phyloP scores from a whole-genome alignment of 169 alveolate species.

The Cryptosporidium parvum region DNA sequence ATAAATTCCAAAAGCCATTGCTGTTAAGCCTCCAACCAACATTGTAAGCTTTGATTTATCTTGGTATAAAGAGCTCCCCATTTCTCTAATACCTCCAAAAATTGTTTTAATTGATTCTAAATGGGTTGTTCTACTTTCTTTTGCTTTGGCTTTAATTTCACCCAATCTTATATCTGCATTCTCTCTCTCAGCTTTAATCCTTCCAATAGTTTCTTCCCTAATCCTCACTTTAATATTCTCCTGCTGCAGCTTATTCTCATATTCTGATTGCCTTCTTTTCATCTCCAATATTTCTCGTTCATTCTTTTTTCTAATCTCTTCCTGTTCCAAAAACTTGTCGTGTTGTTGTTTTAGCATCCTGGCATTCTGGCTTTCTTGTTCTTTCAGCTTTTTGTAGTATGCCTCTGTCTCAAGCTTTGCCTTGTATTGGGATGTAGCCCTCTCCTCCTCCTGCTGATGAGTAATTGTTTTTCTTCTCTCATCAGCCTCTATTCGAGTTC shows the following conservation, averaged over 20 bases:
- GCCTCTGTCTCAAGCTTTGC: slow-evolving; percentile 93
- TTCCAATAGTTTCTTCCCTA: slow-evolving; percentile 86
- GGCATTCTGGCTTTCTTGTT: slow-evolving; percentile 93
- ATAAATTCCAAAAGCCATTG: slow-evolving; percentile 85
- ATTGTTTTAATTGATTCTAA: slow-evolving; percentile 87
- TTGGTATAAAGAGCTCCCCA: slow-evolving; percentile 13
- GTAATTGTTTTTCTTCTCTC: slow-evolving; percentile 91
- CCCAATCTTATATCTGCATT: slow-evolving; percentile 83
- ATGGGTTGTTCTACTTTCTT: slow-evolving; percentile 91
- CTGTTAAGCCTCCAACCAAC: slow-evolving; percentile 82
- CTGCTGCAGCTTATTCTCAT: slow-evolving; percentile 82
- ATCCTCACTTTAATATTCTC: slow-evolving; percentile 89
- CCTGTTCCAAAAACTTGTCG: slow-evolving; percentile 90
- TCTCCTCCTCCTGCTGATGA: slow-evolving; percentile 93
- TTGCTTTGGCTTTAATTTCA: slow-evolving; percentile 85
- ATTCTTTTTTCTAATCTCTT: slow-evolving; percentile 83
- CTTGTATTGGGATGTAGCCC: slow-evolving; percentile 93
- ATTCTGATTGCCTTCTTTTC: slow-evolving; percentile 77
- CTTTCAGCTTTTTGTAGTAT: slow-evolving; percentile 91
- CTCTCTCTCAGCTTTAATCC: slow-evolving; percentile 85
- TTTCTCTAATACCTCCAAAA: slow-evolving; percentile 85
- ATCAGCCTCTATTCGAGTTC: slow-evolving; percentile 89
- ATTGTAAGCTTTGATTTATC: slow-evolving; percentile 78
- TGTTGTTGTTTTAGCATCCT: slow-evolving; percentile 92
- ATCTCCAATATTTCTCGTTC: slow-evolving; percentile 83